Percentiles rank a stretch among this genome's conserved stretches.
Evolutionary conservation across 2,329 filamentous ascomycete species (phyloP).

Genomic region (Sarocladium brachiariae): DNA sequence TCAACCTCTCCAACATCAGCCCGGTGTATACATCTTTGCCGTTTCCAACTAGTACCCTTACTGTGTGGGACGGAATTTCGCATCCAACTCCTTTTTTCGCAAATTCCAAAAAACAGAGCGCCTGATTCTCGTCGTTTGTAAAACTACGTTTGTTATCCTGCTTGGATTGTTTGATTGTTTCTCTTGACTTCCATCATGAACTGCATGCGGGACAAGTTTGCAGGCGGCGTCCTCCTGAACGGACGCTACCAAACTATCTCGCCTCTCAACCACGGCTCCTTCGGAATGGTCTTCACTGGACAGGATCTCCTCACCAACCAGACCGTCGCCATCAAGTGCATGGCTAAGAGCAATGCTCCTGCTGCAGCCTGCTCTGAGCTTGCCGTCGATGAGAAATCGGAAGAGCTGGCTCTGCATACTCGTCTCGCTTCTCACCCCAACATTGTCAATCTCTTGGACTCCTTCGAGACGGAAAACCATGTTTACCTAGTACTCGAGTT

Average conservation of each 20-base stretch:
- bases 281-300: conserved; percentile 96
- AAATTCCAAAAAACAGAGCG: conserved; percentile 9
- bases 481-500: conserved; percentile 91
- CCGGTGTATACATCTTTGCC: conserved; percentile 5
- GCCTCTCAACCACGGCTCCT: conserved; percentile 96
- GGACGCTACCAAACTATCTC: conserved; percentile 88
- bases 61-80: conserved; percentile 2
- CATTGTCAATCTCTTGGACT: conserved; percentile 85
- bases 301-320: conserved; percentile 70
- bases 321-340: conserved; percentile 89
- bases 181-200: conserved; percentile 49
- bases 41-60: not conserved
- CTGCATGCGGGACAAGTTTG: conserved; percentile 79
- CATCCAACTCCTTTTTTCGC: conserved; percentile 13
- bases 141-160: conserved; percentile 19
- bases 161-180: conserved; percentile 15
- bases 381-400: conserved; percentile 73
- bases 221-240: conserved; percentile 71
- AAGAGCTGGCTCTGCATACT: conserved; percentile 73
- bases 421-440: conserved; percentile 76
- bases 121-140: conserved; percentile 17
- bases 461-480: conserved; percentile 88
- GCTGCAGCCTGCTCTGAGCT: conserved; percentile 53
- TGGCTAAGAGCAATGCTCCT: conserved; percentile 71
- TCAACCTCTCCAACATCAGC: conserved; percentile 5